phyloP scores from a whole-genome alignment of 148 eudicot genomes.

The Persicaria tinctoria region DNA sequence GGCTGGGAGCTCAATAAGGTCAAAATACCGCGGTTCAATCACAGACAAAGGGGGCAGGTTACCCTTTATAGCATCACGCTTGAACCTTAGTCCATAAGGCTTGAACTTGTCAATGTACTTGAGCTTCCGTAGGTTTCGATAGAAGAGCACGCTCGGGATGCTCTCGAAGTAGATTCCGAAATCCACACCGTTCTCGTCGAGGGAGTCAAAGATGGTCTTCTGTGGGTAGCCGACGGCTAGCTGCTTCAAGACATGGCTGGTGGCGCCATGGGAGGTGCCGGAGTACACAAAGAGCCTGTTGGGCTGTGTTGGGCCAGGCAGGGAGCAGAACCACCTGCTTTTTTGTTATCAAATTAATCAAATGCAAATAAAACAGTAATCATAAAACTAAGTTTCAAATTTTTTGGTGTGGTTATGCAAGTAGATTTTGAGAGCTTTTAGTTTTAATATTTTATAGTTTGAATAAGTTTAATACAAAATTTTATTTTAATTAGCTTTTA shows the following conservation, averaged over 20 bases:
- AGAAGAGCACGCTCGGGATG: constrained; percentile 77
- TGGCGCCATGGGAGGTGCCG: constrained; percentile 88
- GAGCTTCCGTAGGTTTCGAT: constrained; percentile 78
- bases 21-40: constrained; percentile 92
- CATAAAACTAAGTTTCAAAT: no score
- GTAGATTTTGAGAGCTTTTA: no score
- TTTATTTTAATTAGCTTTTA: no score
- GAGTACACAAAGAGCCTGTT: constrained; percentile 85
- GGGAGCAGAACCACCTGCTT: constrained; percentile 67
- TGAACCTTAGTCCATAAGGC: constrained; percentile 46
- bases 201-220: constrained; percentile 77
- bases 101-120: constrained; percentile 80
- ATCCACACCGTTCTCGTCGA: constrained; percentile 48
- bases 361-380: no score
- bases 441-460: no score
- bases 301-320: constrained; percentile 97
- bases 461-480: no score
- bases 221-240: constrained; percentile 83
- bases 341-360: background rate
- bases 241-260: constrained; percentile 71
- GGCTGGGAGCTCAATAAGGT: constrained; percentile 50
- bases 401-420: no score
- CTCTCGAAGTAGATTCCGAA: constrained; percentile 74
- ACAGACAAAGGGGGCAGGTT: constrained; percentile 62
- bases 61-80: constrained; percentile 64